Percentiles rank a stretch among this genome's conserved stretches.
Evolutionary conservation across 148 eudicot species (phyloP).

Genomic region (Chenopodium album): DNA sequence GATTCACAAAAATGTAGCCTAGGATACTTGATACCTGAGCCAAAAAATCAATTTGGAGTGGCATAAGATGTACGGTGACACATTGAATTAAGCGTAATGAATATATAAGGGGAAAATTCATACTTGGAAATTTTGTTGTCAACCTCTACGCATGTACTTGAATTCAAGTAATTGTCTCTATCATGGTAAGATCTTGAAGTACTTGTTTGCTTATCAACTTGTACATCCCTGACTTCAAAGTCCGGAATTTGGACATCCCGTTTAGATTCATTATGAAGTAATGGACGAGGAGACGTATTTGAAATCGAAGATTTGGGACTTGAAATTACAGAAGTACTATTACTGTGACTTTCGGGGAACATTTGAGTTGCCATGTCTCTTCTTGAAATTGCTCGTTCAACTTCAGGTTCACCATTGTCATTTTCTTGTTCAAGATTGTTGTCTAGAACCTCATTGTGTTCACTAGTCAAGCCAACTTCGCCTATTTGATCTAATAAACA

Average conservation of each 20-base stretch:
- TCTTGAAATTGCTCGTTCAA: constrained; percentile 38
- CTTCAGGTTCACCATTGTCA: constrained; percentile 15
- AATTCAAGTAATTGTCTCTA: neutral
- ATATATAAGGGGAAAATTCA: constrained; percentile 11
- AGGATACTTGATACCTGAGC: neutral
- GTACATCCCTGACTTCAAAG: constrained; percentile 72
- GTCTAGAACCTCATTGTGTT: constrained; percentile 29
- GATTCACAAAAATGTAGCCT: no score
- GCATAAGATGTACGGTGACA: neutral
- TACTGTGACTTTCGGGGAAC: constrained; percentile 46
- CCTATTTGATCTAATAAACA: neutral
- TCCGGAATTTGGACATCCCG: constrained; percentile 24
- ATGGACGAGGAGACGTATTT: constrained; percentile 26
- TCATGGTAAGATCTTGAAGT: constrained; percentile 10
- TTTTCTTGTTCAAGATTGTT: constrained; percentile 5
- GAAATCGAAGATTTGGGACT: constrained; percentile 39
- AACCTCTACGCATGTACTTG: neutral
- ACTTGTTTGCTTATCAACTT: constrained; percentile 65
- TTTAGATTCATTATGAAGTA: constrained; percentile 19
- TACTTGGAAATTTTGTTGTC: constrained; percentile 42
- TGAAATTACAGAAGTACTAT: constrained; percentile 39
- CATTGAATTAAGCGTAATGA: no score
- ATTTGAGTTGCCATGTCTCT: constrained; percentile 94
- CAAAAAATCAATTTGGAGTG: neutral
- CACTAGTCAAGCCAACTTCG: constrained; percentile 36